A percentile compares a stretch with the other conserved stretches of the same genome.
phyloP scores from a whole-genome alignment of 208 protist genomes.

The Leishmania gerbilli region DNA sequence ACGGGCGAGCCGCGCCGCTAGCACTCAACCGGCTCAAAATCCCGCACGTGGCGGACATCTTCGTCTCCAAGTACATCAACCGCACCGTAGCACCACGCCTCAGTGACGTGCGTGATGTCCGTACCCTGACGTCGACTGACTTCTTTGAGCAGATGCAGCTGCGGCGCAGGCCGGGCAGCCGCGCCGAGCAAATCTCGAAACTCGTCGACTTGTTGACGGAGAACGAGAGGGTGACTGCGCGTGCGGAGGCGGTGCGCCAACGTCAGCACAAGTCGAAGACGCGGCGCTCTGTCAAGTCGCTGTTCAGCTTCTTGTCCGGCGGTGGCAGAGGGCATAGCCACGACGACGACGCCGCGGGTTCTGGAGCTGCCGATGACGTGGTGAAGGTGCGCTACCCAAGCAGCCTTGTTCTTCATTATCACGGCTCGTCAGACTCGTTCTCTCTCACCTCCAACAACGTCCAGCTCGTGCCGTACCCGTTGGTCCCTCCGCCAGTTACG shows the following conservation, averaged over 20 bases:
- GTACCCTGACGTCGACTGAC: conserved; percentile 34
- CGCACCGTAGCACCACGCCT: conserved; percentile 20
- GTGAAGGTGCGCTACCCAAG: conserved; percentile 16
- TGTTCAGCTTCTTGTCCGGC: background rate
- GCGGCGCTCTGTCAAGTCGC: background rate
- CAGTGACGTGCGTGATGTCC: conserved; percentile 25
- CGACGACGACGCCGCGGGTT: background rate
- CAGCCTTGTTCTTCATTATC: background rate
- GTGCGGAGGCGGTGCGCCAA: conserved; percentile 7
- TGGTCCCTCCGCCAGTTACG: background rate
- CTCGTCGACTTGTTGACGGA: conserved; percentile 6
- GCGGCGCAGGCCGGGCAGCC: conserved; percentile 19
- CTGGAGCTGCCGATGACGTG: background rate
- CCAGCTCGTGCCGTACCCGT: conserved; percentile 26
- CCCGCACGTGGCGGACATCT: conserved; percentile 13
- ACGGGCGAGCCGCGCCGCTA: conserved; percentile 17
- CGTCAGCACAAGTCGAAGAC: conserved; percentile 19
- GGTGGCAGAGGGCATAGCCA: background rate
- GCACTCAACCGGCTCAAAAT: background rate
- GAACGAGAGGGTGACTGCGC: conserved; percentile 13
- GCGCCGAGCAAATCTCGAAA: conserved; percentile 2
- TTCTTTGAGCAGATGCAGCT: conserved; percentile 48
- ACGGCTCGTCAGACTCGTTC: background rate
- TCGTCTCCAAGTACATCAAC: conserved; percentile 12
- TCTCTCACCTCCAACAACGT: conserved; percentile 18